Evolutionary conservation across 768 basidiomycete species (phyloP), one percentile per base, ranked within the genome.

Genomic region (Boletus speciosus): DNA sequence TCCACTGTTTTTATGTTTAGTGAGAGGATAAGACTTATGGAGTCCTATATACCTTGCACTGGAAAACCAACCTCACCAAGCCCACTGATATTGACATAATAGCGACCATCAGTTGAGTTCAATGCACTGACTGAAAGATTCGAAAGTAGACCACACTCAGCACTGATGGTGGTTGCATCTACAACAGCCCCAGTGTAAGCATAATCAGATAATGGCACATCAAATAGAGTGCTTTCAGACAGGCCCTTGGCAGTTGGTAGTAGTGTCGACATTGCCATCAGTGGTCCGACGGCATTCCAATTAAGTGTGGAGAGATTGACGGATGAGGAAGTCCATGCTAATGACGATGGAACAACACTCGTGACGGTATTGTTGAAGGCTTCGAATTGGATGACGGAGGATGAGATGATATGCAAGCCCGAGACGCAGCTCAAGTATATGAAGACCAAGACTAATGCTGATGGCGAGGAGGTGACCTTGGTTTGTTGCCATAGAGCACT

Each of bases 341-440:
- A 12, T 4, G 37, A 46, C 0, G 60, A 52, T 3, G 44, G 47
- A 23, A 57, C 47, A 5, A 25, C 10, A 1, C 3, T 42, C 1
- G 19, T 23, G 7, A 49, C 21, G 3, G 56, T 57, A 12, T 46
- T 32, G 21, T 62, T 54, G 37, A 62, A 68, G 9, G 58, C 38
- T 12, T 61, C 48, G 1, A 68, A 55, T 34, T 58, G 54, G n/a
- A 68, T 40, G 43, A 68, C 40, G 1, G 67, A 51, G 1, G 66
- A 54, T 0, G 66, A 69, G 12, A 63, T 32, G 40, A 68, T 54
- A 47, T 68, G 67, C 1, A 68, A 55, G 5, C 44, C 56, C 3
- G 51, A 46, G 34, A 68, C 58, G 15, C 47, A 55, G 4, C 23
- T 40, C 2, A 66, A 59, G 15, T 21, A 57, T 36, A 16, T 4